Conservation (phyloP, 148 eudicot genomes). For the Talinum fruticosum region DNA sequence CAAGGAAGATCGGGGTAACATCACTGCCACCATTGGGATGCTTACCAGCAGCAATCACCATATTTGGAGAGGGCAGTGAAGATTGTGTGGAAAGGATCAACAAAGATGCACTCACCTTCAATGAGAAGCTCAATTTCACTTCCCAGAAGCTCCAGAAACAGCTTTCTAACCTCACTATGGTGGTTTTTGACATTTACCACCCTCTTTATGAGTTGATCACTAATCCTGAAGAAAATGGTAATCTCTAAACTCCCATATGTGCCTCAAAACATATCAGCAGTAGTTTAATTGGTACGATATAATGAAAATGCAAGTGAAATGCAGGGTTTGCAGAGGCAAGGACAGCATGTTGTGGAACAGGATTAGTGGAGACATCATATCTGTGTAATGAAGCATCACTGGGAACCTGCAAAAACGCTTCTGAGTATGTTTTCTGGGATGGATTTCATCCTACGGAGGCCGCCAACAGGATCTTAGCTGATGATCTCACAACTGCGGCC, state of each 20-base stretch:
- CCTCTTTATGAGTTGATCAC: conserved; percentile 48
- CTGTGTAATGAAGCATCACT: conserved; percentile 62
- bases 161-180: conserved; percentile 48
- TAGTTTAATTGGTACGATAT: too few relatives aligned
- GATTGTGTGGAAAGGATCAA: conserved; percentile 50
- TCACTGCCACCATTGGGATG: conserved; percentile 66
- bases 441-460: conserved; percentile 87
- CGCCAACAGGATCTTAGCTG: conserved; percentile 59
- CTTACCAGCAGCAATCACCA: conserved; percentile 59
- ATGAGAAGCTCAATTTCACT: conserved; percentile 52
- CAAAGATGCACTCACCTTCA: conserved; percentile 48
- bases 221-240: conserved; percentile 55
- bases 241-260: neutral
- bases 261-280: too few relatives aligned
- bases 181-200: conserved; percentile 54
- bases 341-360: conserved; percentile 84
- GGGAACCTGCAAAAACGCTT: conserved; percentile 77
- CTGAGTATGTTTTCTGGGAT: conserved; percentile 84
- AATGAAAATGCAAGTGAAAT: neutral
- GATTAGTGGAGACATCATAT: conserved; percentile 63
- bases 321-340: conserved; percentile 84
- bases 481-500: conserved; percentile 56
- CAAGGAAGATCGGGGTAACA: conserved; percentile 58
- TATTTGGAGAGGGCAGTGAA: conserved; percentile 49
- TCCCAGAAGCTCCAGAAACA: conserved; percentile 39